Percentiles rank a stretch among this genome's conserved stretches.
These are phyloP conservation scores for Spatholobus suberectus DNA, from an alignment of 306 rosid genomes.

Conservation along the genomic window DNA sequence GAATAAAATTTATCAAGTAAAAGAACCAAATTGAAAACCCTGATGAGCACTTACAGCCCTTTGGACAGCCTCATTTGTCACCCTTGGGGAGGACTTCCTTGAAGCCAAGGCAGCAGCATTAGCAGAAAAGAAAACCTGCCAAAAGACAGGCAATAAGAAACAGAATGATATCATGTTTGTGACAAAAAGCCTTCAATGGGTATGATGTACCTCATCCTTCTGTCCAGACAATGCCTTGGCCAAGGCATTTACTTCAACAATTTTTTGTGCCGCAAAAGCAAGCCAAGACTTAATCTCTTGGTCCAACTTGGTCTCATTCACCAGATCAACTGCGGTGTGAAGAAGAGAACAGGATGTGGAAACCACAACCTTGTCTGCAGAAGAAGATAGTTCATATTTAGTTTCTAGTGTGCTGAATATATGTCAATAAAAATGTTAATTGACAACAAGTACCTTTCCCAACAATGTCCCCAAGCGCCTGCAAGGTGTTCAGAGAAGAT, in stretches of 20 bases:
- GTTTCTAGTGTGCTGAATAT: constrained; percentile 13
- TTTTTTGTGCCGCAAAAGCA: constrained; percentile 88
- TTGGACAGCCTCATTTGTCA: constrained; percentile 81
- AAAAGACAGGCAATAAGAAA: constrained; percentile 30
- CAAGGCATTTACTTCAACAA: constrained; percentile 87
- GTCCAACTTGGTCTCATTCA: constrained; percentile 78
- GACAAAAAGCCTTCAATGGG: background rate
- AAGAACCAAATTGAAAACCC: constrained; percentile 18
- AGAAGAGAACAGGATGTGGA: constrained; percentile 93
- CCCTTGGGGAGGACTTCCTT: constrained; percentile 84
- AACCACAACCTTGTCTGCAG: constrained; percentile 72
- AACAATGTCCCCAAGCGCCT: constrained; percentile 63
- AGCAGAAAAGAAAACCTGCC: constrained; percentile 74
- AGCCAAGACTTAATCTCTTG: constrained; percentile 86
- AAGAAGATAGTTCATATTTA: constrained; percentile 27
- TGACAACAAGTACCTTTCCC: constrained; percentile 66
- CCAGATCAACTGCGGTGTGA: constrained; percentile 91
- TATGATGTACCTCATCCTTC: constrained; percentile 60
- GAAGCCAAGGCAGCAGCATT: constrained; percentile 78
- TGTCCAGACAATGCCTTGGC: constrained; percentile 77
- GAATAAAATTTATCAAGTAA: background rate
- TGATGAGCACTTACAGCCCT: constrained; percentile 64
- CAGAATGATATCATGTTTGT: constrained; percentile 11
- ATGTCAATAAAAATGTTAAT: background rate
- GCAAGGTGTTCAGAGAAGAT: constrained; percentile 63